Conservation (phyloP, 306 rosid species). For the Citrullus mucosospermus region DNA sequence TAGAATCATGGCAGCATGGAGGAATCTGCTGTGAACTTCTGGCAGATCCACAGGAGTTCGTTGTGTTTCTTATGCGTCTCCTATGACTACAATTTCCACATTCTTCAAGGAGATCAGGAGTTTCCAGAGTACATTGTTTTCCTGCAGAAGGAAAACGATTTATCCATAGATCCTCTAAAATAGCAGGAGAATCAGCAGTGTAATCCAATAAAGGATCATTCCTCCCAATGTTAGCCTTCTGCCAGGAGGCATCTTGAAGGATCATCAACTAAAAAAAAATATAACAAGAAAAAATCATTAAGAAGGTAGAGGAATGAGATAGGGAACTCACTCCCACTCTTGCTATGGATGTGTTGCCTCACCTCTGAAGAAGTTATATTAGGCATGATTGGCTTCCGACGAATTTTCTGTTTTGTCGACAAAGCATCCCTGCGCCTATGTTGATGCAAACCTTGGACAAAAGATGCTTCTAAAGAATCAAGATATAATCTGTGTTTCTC, state of each 20-base stretch:
- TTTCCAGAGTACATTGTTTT: slow-evolving; percentile 14
- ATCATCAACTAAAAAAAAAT: slow-evolving; percentile 33
- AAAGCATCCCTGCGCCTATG: slow-evolving; percentile 23
- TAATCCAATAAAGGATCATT: slow-evolving; percentile 36
- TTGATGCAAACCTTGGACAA: slow-evolving; percentile 46
- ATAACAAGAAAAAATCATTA: slow-evolving; percentile 15
- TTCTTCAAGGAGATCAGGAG: slow-evolving; percentile 21
- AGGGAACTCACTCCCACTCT: neutral
- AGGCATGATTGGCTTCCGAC: slow-evolving; percentile 20
- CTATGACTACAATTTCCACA: slow-evolving; percentile 15
- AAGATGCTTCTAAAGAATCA: slow-evolving; percentile 68
- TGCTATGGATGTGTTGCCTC: slow-evolving; percentile 7
- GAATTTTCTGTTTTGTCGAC: slow-evolving; percentile 18
- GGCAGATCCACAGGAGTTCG: slow-evolving; percentile 13
- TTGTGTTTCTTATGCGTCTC: slow-evolving; percentile 17
- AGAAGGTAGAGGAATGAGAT: slow-evolving; percentile 12
- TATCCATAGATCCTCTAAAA: slow-evolving; percentile 31
- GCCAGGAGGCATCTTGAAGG: slow-evolving; percentile 36
- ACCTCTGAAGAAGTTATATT: slow-evolving; percentile 42
- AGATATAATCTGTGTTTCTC: slow-evolving; percentile 59
- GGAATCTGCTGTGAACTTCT: slow-evolving; percentile 29
- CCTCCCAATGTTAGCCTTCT: slow-evolving; percentile 43
- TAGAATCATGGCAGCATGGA: slow-evolving; percentile 17
- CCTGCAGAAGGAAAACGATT: slow-evolving; percentile 16
- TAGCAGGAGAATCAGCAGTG: slow-evolving; percentile 59